Evolutionary conservation across 108 stramenopile genomes (phyloP).

Genomic region (Cylindrotheca closterium): DNA sequence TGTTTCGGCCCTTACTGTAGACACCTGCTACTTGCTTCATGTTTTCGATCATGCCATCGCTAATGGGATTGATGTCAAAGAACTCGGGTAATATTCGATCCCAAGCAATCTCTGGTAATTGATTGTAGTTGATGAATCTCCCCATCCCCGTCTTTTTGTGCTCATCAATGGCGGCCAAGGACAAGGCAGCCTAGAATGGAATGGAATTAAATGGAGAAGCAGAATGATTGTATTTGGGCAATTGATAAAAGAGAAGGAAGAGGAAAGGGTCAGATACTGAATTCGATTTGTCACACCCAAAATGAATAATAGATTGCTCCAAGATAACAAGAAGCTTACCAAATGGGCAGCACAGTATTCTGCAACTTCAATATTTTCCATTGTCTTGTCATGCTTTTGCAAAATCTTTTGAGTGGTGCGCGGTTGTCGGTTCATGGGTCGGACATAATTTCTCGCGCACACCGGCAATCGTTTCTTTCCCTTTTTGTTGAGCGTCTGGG

Average conservation of each 20-base stretch:
- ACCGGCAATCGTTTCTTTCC: constrained; percentile 29
- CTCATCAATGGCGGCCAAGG: constrained; percentile 55
- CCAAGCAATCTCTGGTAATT: constrained; percentile 62
- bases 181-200: constrained; percentile 29
- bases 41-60: constrained; percentile 21
- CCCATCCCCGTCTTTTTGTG: constrained; percentile 32
- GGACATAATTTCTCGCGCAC: constrained; percentile 16
- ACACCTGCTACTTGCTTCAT: constrained; percentile 53
- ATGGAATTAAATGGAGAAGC: neutral
- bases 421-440: constrained; percentile 14
- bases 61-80: constrained; percentile 41
- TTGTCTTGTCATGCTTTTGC: neutral
- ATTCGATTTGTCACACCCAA: too few species aligned
- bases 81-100: constrained; percentile 60
- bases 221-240: neutral
- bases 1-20: constrained; percentile 64
- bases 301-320: too few species aligned
- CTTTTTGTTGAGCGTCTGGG: neutral
- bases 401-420: constrained; percentile 9
- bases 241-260: neutral
- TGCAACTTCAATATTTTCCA: constrained; percentile 8
- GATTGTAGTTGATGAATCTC: constrained; percentile 64
- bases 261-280: neutral
- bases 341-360: constrained; percentile 87
- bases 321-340: too few species aligned